Conservation (phyloP, 1,139 yeast species). For the Lodderomyces orthopsilosis region DNA sequence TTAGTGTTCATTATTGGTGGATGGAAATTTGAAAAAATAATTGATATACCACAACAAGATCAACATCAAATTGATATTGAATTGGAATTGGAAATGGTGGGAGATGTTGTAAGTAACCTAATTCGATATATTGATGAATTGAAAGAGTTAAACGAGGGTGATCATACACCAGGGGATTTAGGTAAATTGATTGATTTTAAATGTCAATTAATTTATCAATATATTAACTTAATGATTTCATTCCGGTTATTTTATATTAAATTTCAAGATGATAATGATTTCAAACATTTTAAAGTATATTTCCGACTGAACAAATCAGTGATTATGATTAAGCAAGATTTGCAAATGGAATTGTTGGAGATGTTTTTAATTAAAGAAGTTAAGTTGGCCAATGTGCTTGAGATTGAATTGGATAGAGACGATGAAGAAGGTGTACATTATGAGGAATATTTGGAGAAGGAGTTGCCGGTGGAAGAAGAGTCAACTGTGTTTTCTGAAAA, state of each 20-base stretch:
- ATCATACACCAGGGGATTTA: background rate
- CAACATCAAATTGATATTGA: conserved; percentile 16
- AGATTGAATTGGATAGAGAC: conserved; percentile 48
- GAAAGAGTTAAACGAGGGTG: background rate
- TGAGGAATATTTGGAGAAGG: conserved; percentile 29
- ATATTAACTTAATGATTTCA: conserved; percentile 33
- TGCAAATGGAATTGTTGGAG: conserved; percentile 27
- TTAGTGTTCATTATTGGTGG: conserved; percentile 26
- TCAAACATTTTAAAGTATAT: conserved; percentile 27
- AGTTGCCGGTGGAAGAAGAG: conserved; percentile 14
- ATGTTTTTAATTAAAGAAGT: conserved; percentile 37
- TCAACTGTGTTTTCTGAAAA: conserved; percentile 17
- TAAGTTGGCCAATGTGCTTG: conserved; percentile 22
- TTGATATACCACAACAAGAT: conserved; percentile 16
- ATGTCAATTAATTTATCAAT: conserved; percentile 24
- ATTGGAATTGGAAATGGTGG: conserved; percentile 14
- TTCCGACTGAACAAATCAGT: conserved; percentile 20
- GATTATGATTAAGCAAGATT: conserved; percentile 15
- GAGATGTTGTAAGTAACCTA: conserved; percentile 12
- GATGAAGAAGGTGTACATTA: conserved; percentile 60
- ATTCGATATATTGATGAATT: conserved; percentile 11
- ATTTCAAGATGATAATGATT: conserved; percentile 23
- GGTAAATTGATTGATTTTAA: conserved; percentile 16
- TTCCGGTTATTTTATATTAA: conserved; percentile 34
- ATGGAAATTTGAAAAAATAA: conserved; percentile 36